A percentile compares a stretch with the other conserved stretches of the same genome.
Conservation (phyloP, 2,329 filamentous ascomycete genomes). For the Lasiodiplodia theobromae region DNA sequence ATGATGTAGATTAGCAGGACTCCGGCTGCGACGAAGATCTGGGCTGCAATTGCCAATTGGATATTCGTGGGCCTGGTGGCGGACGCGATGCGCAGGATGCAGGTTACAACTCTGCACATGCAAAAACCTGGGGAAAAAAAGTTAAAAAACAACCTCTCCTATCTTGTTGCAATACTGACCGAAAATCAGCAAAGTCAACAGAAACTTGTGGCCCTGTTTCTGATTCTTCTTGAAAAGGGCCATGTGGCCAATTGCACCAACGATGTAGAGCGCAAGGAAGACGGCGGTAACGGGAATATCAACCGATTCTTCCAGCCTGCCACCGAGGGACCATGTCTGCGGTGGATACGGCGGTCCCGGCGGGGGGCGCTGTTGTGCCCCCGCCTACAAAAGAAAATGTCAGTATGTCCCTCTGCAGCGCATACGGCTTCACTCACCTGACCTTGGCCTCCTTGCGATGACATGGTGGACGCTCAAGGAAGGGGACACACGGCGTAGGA, state of each 20-base stretch:
- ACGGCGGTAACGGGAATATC: conserved; percentile 52
- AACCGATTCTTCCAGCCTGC: conserved; percentile 42
- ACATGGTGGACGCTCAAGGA: conserved; percentile 18
- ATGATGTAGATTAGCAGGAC: conserved; percentile 78
- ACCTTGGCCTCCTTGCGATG: conserved; percentile 9
- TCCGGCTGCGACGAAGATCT: conserved; percentile 75
- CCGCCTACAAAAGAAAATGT: neutral
- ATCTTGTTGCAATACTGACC: conserved; percentile 35
- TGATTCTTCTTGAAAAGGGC: conserved; percentile 50
- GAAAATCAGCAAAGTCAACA: conserved; percentile 50
- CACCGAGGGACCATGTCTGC: conserved; percentile 45
- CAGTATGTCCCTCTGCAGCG: neutral
- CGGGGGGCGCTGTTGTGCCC: neutral
- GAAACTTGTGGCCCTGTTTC: conserved; percentile 50
- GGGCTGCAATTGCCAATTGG: conserved; percentile 63
- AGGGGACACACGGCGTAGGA: conserved; percentile 1
- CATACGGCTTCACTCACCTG: neutral
- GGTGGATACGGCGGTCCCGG: conserved; percentile 40
- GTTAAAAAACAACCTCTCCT: neutral
- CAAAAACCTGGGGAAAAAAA: conserved; percentile 47
- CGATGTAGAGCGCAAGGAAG: conserved; percentile 51
- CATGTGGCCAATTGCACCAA: conserved; percentile 51
- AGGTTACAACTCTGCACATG: conserved; percentile 52
- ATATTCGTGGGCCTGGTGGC: conserved; percentile 49
- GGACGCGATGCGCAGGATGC: conserved; percentile 45